Base-by-base conservation (phyloP, 352 stramenopile species). In the Lagenidium giganteum region DNA sequence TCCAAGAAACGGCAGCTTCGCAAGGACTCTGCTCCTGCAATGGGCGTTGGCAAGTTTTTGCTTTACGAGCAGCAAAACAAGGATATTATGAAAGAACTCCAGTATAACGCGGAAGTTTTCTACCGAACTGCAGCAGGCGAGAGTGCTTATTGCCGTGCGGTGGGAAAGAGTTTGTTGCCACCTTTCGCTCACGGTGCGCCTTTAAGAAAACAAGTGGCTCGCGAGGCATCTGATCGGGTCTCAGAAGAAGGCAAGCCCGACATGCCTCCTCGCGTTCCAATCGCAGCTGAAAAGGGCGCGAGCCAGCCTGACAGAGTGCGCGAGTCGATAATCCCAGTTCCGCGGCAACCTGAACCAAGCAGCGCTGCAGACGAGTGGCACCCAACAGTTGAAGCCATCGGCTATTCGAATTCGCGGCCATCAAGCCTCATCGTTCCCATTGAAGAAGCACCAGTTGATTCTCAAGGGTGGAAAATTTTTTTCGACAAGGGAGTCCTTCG, bases 31-130 rank as follows among this genome's bases (percentile, higher is more conserved):
- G 76, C 70, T 29, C 79, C 81, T 18, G 51, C 86, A 21, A 61
- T 77, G 33, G 81, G 82, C 4, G 61, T 83, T 12, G 81, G 83
- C 13, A 93, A 93, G 28, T 78, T 95, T 33, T 39, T 93, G n/a
- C 50, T 95, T 3, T 95, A 85, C 46, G 82, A 93, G 42, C 83
- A 93, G 44, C 80, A 93, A 37, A 95, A 93, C 62, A 93, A 93
- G 48, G 83, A 95, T 29, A 76, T 95, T n/a, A 61, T 95, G 41
- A 95, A 95, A 51, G 83, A 95, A 45, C 57, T 95, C 8, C 79
- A 93, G 50, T 95, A 91, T 52, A 89, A 82, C 33, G 82, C 81
- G 2, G 83, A 95, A 46, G 75, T 93, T 3, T 95, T 83, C 42
- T 58, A 78, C 12, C 64, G 78, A 25, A 93, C 73, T 3, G 47